These are phyloP conservation scores for Arctium lappa DNA, from an alignment of 129 eudicot genomes.

Conservation along the genomic window DNA sequence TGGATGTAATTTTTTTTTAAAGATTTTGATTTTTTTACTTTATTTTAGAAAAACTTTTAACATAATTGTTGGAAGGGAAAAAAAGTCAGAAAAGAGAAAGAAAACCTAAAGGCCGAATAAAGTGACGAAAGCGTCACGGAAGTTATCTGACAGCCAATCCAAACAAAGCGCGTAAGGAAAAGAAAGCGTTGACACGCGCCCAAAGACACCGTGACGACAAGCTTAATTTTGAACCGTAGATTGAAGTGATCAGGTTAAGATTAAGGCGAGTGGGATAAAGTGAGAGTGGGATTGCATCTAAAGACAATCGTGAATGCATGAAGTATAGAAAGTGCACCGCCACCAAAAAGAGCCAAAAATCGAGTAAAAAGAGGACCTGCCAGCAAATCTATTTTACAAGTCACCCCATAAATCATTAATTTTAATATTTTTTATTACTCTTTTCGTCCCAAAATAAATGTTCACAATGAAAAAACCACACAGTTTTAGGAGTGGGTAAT, in stretches of 20 bases:
- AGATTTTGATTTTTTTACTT: no score
- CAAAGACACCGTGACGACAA: not conserved
- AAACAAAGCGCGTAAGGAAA: conserved; percentile 22
- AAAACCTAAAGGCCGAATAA: not conserved
- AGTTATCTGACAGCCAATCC: conserved; percentile 10
- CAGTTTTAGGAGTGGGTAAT: no score
- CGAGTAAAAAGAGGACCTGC: not conserved
- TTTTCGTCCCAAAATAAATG: no score
- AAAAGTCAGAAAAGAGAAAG: not conserved
- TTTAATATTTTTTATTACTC: no score
- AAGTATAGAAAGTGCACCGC: conserved; percentile 10
- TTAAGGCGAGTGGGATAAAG: not conserved
- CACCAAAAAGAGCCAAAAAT: not conserved
- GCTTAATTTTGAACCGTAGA: not conserved
- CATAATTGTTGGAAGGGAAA: no score
- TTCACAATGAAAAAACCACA: no score
- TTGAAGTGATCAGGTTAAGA: not conserved
- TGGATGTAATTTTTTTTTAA: no score
- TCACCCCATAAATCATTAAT: not conserved
- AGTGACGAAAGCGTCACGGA: not conserved
- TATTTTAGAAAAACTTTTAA: no score
- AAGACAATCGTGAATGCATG: not conserved
- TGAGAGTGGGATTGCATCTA: not conserved
- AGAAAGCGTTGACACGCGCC: not conserved
- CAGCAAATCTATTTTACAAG: not conserved